Percentiles rank a stretch among this genome's conserved stretches.
Conservation (phyloP, 495 filamentous ascomycete species). For the Cercophora sp. region DNA sequence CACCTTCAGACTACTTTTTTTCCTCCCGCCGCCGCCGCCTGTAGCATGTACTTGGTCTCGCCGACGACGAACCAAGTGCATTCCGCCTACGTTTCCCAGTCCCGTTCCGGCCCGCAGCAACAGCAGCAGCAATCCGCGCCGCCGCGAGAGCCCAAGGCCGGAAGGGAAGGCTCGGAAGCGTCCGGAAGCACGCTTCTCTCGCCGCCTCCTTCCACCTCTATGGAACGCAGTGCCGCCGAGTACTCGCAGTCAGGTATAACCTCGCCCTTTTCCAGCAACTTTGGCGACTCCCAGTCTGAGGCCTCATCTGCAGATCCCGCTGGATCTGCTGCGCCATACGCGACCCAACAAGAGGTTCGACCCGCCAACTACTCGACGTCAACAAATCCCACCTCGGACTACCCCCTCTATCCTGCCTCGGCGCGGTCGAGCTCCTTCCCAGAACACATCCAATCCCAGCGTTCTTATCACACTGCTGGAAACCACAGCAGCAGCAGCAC, state of each 20-base stretch:
- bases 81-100: constrained; percentile 28
- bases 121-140: background rate
- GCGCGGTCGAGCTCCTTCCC: constrained; percentile 76
- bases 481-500: constrained; percentile 68
- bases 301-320: constrained; percentile 77
- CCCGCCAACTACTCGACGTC: constrained; percentile 65
- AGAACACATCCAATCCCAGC: constrained; percentile 71
- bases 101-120: constrained; percentile 26
- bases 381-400: constrained; percentile 84
- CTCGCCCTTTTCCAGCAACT: constrained; percentile 69
- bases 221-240: constrained; percentile 88
- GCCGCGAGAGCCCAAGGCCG: too few relatives aligned
- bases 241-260: constrained; percentile 99
- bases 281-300: constrained; percentile 73
- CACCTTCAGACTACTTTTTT: constrained; percentile 19
- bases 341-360: constrained; percentile 73
- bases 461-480: constrained; percentile 68
- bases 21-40: constrained; percentile 19
- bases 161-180: constrained; percentile 30
- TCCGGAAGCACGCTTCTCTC: constrained; percentile 31
- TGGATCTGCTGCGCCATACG: constrained; percentile 74
- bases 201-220: constrained; percentile 50
- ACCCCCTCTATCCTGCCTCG: constrained; percentile 73
- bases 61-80: constrained; percentile 32
- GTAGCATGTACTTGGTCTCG: constrained; percentile 42